Percentiles rank a stretch among this genome's conserved stretches.
These are phyloP conservation scores for Cotoneaster glaucophyllus DNA, from an alignment of 306 rosid genomes.

Conservation along the genomic window DNA sequence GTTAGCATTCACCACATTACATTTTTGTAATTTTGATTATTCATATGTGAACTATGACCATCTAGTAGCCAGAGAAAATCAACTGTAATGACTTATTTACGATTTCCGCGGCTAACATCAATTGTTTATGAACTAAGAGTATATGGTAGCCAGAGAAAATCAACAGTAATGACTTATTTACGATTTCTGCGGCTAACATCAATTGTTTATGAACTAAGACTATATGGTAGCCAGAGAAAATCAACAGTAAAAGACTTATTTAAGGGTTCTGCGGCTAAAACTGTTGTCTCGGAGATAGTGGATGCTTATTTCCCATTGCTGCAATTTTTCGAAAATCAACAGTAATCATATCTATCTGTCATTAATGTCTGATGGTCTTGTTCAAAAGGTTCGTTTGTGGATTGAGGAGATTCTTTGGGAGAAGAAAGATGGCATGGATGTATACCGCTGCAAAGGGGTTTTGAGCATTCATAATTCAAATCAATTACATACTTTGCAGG, in stretches of 20 bases:
- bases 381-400: constrained; percentile 61
- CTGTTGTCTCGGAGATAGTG: background rate
- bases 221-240: background rate
- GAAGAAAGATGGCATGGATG: constrained; percentile 83
- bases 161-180: too few species aligned
- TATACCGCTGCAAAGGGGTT: constrained; percentile 90
- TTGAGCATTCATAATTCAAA: constrained; percentile 52
- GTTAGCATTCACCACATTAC: background rate
- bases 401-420: constrained; percentile 98
- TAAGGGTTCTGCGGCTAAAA: background rate
- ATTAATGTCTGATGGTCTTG: constrained; percentile 5
- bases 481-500: constrained; percentile 88
- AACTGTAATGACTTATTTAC: too few species aligned
- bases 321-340: background rate
- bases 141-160: too few species aligned
- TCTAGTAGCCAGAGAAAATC: too few species aligned
- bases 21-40: background rate
- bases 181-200: background rate
- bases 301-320: background rate
- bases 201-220: background rate
- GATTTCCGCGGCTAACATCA: too few species aligned
- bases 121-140: too few species aligned
- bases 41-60: background rate
- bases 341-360: background rate
- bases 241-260: background rate